Percentiles rank a stretch among this genome's conserved stretches.
Conservation (phyloP, 192 early-diverging fungal genomes). For the Mortierella alpina region DNA sequence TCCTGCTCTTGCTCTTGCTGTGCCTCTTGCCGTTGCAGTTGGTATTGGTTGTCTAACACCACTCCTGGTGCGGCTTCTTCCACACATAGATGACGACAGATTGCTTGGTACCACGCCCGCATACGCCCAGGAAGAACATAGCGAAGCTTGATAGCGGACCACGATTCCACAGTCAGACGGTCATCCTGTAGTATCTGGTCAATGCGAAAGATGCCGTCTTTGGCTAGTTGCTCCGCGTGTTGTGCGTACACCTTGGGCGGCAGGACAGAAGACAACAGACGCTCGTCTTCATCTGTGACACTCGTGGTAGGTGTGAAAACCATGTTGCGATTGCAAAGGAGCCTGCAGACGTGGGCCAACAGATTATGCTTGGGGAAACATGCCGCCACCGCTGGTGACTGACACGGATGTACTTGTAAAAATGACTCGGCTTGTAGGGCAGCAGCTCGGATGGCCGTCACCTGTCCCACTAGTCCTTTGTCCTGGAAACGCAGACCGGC, state of each 20-base stretch:
- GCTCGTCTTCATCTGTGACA: neutral
- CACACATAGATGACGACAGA: too few species aligned
- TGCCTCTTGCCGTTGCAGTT: too few species aligned
- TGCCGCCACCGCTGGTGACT: neutral
- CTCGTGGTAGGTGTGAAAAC: neutral
- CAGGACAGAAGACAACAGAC: neutral
- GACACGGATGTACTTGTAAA: neutral
- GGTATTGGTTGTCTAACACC: too few species aligned
- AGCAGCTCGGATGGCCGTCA: neutral
- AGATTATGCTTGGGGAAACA: slow-evolving; percentile 6
- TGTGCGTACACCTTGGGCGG: slow-evolving; percentile 4
- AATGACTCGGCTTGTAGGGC: slow-evolving; percentile 14
- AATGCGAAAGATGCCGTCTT: neutral
- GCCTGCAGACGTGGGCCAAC: slow-evolving; percentile 8
- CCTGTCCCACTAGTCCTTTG: slow-evolving; percentile 8
- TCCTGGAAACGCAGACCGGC: neutral
- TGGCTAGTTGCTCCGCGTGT: neutral
- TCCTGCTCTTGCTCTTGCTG: too few species aligned
- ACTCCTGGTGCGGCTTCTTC: too few species aligned
- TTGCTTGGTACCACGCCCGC: too few species aligned
- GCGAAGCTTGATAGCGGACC: neutral
- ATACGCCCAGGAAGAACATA: too few species aligned
- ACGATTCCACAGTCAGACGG: neutral
- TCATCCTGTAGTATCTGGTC: neutral
- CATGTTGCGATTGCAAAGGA: neutral